A percentile compares a stretch with the other conserved stretches of the same genome.
These are phyloP conservation scores for Cadophora sp. DNA, from an alignment of 2,329 filamentous ascomycete genomes.

Conservation along the genomic window DNA sequence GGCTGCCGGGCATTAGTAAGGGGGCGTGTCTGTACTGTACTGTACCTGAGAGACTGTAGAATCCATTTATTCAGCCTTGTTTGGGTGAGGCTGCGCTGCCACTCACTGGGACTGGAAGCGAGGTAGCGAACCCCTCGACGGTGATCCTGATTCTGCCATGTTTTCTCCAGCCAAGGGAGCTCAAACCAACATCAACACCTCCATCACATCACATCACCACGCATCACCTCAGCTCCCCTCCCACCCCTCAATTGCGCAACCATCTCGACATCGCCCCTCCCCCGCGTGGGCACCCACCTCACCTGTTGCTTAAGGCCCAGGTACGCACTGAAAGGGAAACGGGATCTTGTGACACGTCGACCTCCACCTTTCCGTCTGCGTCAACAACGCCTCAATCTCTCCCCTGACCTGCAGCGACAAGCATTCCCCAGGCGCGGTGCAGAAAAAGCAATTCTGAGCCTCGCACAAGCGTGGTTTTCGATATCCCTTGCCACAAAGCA, in stretches of 20 bases:
- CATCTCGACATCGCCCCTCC: neutral
- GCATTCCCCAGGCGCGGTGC: slow-evolving; percentile 27
- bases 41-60: too few relatives aligned
- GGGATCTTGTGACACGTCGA: slow-evolving; percentile 5
- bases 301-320: neutral
- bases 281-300: neutral
- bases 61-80: neutral
- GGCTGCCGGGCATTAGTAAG: neutral
- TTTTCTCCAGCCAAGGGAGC: neutral
- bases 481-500: neutral
- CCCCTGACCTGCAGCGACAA: slow-evolving; percentile 27
- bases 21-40: neutral
- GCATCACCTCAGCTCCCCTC: too few relatives aligned
- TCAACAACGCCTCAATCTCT: slow-evolving; percentile 1
- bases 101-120: too few relatives aligned
- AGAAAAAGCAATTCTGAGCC: slow-evolving; percentile 25
- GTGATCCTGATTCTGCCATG: neutral
- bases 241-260: slow-evolving; percentile 1
- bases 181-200: neutral
- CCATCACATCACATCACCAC: neutral
- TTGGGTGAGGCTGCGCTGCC: too few relatives aligned
- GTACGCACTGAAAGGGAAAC: neutral
- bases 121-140: too few relatives aligned
- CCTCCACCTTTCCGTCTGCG: neutral
- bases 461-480: slow-evolving; percentile 22